These are phyloP conservation scores for Dryas integrifolia DNA, from an alignment of 331 rosid species.

Conservation along the genomic window DNA sequence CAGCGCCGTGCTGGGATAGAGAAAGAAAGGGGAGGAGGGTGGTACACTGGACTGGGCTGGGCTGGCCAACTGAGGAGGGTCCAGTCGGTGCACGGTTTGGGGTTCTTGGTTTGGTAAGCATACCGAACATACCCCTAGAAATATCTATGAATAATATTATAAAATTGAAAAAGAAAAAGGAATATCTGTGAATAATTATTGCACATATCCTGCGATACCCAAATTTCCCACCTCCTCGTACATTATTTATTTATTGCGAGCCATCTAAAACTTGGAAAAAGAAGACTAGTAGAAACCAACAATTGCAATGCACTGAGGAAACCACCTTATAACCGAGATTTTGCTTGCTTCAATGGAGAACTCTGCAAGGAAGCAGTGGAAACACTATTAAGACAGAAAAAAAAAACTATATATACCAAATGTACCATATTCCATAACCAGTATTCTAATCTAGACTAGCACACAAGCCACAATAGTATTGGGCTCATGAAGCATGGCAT, in stretches of 20 bases:
- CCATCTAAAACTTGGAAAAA: not conserved
- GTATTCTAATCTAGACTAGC: not conserved
- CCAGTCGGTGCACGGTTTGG: too few species aligned
- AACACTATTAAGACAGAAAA: constrained; percentile 16
- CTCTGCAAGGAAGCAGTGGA: constrained; percentile 53
- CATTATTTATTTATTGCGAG: constrained; percentile 29
- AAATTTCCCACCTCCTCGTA: constrained; percentile 16
- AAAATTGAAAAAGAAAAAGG: too few species aligned
- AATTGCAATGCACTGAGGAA: not conserved
- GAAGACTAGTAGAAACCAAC: not conserved
- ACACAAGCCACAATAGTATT: not conserved
- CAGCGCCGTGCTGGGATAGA: too few species aligned
- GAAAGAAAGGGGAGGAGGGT: too few species aligned
- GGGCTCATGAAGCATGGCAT: not conserved
- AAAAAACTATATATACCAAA: not conserved
- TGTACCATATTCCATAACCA: not conserved
- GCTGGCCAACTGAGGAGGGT: too few species aligned
- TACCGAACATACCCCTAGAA: too few species aligned
- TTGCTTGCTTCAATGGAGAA: constrained; percentile 42
- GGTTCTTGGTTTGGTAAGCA: too few species aligned
- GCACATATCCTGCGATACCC: constrained; percentile 3
- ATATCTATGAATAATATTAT: too few species aligned
- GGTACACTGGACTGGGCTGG: too few species aligned
- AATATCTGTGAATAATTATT: not conserved
- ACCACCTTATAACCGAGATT: constrained; percentile 59